phyloP scores from a whole-genome alignment of 2,329 filamentous ascomycete species.

The Sarocladium oryzae region DNA sequence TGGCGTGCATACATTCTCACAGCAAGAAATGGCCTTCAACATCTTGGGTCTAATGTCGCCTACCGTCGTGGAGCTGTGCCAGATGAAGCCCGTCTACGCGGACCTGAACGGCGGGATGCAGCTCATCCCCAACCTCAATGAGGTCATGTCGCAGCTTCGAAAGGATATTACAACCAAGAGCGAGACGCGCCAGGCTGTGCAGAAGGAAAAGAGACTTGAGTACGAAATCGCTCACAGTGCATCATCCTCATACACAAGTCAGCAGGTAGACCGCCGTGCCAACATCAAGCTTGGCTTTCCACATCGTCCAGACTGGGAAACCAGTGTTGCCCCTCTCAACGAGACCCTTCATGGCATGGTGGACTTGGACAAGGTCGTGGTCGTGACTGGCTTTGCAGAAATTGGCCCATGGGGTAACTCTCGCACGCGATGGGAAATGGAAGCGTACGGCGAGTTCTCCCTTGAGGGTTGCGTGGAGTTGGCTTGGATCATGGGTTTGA shows the following conservation, averaged over 20 bases:
- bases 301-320: slow-evolving; percentile 81
- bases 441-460: slow-evolving; percentile 92
- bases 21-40: slow-evolving; percentile 99
- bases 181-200: slow-evolving; percentile 86
- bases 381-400: slow-evolving; percentile 94
- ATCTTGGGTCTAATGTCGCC: slow-evolving; percentile 93
- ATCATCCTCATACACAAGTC: slow-evolving; percentile 91
- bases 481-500: slow-evolving; percentile 99
- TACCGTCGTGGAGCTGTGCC: slow-evolving; percentile 88
- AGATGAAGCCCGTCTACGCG: slow-evolving; percentile 90
- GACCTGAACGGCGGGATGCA: slow-evolving; percentile 97
- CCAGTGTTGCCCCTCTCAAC: slow-evolving; percentile 83
- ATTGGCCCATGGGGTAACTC: slow-evolving; percentile 98
- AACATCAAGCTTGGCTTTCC: slow-evolving; percentile 99
- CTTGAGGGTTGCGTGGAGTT: slow-evolving; percentile 97
- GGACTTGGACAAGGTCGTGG: slow-evolving; percentile 94
- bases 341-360: slow-evolving; percentile 95
- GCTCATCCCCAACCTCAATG: slow-evolving; percentile 93
- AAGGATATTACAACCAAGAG: slow-evolving; percentile 94
- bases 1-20: slow-evolving; percentile 95
- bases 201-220: slow-evolving; percentile 91
- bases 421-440: slow-evolving; percentile 98
- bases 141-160: slow-evolving; percentile 85
- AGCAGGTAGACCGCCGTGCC: slow-evolving; percentile 84
- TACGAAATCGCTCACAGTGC: slow-evolving; percentile 97